phyloP scores from a whole-genome alignment of 2,329 filamentous ascomycete species.

The Pyrenochaeta sp. region DNA sequence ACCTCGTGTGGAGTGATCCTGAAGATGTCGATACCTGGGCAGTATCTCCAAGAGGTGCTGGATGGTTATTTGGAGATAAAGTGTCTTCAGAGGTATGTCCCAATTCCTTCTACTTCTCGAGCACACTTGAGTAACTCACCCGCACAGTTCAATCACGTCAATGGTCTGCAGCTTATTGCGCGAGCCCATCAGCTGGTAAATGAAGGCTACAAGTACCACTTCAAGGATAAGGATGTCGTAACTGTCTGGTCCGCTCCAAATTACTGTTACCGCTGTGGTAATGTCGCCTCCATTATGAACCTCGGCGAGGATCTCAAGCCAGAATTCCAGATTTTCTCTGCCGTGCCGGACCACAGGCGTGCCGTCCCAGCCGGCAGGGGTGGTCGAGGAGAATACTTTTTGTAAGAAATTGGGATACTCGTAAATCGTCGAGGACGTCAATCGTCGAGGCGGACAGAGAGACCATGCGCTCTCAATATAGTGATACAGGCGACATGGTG shows the following conservation, averaged over 20 bases:
- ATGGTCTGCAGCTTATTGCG: constrained; percentile 75
- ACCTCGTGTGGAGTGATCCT: constrained; percentile 91
- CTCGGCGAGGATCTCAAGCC: constrained; percentile 89
- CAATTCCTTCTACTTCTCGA: neutral
- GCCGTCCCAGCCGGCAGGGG: constrained; percentile 74
- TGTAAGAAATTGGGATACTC: constrained; percentile 41
- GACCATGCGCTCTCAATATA: no score
- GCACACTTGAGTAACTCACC: neutral
- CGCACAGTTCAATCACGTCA: constrained; percentile 74
- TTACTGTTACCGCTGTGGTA: constrained; percentile 64
- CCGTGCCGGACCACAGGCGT: constrained; percentile 84
- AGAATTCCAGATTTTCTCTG: constrained; percentile 90
- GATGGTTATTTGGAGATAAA: constrained; percentile 75
- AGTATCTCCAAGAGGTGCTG: constrained; percentile 72
- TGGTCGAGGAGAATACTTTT: constrained; percentile 61
- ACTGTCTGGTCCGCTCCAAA: constrained; percentile 92
- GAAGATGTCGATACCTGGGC: constrained; percentile 76
- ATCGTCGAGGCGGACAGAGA: no score
- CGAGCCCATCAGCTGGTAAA: constrained; percentile 79
- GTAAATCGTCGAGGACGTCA: neutral
- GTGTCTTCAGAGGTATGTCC: constrained; percentile 69
- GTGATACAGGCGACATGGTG: neutral
- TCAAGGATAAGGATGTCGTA: constrained; percentile 93
- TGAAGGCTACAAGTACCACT: constrained; percentile 90
- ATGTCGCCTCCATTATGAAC: constrained; percentile 88